Percentiles rank a stretch among this genome's conserved stretches.
These are phyloP conservation scores for Ulota crispa DNA, from an alignment of 225 moss, liverwort and hornwort genomes.

Conservation along the genomic window DNA sequence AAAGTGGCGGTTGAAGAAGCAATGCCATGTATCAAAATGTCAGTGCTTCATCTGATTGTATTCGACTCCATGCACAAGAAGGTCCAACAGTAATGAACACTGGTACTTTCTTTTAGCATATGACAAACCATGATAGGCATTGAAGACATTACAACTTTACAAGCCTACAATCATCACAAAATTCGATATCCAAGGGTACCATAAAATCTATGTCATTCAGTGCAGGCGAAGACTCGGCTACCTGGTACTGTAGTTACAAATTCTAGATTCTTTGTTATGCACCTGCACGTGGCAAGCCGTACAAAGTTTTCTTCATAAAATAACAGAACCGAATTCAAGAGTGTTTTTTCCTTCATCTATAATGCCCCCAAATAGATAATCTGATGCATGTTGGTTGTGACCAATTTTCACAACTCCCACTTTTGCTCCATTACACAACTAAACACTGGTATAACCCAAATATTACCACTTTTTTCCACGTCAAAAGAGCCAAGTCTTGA, in stretches of 20 bases:
- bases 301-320: not conserved
- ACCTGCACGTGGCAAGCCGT: not conserved
- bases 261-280: not conserved
- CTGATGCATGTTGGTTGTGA: not conserved
- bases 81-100: too few species aligned
- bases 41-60: too few species aligned
- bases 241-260: not conserved
- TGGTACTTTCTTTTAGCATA: too few species aligned
- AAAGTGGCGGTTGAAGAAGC: too few species aligned
- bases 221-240: not conserved
- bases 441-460: not conserved
- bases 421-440: not conserved
- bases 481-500: not conserved
- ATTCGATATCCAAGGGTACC: not conserved
- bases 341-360: not conserved
- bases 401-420: not conserved
- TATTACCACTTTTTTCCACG: not conserved
- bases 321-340: not conserved
- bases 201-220: not conserved
- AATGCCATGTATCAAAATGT: too few species aligned
- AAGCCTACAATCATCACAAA: not conserved
- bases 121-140: too few species aligned
- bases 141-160: too few species aligned
- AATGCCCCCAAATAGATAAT: not conserved
- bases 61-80: too few species aligned